Evolutionary conservation across 2,329 filamentous ascomycete species (phyloP).

Genomic region (Ceratocystis eucalypticola): DNA sequence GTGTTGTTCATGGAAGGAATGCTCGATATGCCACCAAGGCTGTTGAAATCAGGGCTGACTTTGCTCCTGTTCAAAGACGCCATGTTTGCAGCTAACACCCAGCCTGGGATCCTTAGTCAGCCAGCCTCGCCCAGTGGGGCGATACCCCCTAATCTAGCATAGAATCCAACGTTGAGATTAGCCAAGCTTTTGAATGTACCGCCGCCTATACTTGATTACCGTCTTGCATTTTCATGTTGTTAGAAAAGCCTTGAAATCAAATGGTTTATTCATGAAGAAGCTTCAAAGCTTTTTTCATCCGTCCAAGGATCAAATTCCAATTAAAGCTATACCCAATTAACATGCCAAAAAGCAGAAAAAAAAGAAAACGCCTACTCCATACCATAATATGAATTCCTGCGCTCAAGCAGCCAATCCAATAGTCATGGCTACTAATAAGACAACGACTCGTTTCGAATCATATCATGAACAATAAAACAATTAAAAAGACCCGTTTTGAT

Average conservation of each 20-base stretch:
- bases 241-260: not conserved
- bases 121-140: not conserved
- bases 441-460: not conserved
- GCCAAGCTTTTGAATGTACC: not conserved
- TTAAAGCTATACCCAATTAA: not conserved
- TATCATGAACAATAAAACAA: not conserved
- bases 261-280: not conserved
- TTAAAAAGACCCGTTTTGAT: not conserved
- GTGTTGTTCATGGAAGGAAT: slow-evolving; percentile 18
- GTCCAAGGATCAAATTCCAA: not conserved
- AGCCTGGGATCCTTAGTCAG: slow-evolving; percentile 15
- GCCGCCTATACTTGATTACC: no score
- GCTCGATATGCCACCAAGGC: slow-evolving; percentile 5
- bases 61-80: not conserved
- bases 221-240: no score
- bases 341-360: not conserved
- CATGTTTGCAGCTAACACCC: not conserved
- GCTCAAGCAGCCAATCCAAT: not conserved
- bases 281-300: not conserved
- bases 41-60: slow-evolving; percentile 17
- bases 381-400: not conserved
- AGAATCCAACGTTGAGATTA: not conserved
- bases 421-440: not conserved
- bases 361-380: slow-evolving; percentile 4
- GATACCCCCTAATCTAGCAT: not conserved